A percentile compares a stretch with the other conserved stretches of the same genome.
Evolutionary conservation across 176 grass and related monocot genomes (phyloP).

Genomic region (Cenchrus fungigraminus): DNA sequence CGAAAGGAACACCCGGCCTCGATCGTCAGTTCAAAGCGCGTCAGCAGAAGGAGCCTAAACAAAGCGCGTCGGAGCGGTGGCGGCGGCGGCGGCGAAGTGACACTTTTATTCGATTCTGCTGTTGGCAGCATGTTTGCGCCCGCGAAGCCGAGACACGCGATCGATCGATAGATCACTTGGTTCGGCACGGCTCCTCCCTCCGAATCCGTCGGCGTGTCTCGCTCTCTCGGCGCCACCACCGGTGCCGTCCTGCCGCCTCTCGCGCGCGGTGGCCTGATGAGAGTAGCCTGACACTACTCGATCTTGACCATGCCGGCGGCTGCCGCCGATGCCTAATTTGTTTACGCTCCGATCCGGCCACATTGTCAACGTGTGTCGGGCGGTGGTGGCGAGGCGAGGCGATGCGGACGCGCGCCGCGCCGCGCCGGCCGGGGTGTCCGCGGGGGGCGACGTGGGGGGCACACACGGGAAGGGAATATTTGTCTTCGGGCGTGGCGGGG

Average conservation of each 20-base stretch:
- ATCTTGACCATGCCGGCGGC: neutral
- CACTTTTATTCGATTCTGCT: constrained; percentile 22
- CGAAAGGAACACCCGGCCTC: neutral
- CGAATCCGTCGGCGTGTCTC: neutral
- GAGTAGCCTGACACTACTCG: too few relatives aligned
- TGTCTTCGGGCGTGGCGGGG: constrained; percentile 5
- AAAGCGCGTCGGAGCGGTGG: neutral
- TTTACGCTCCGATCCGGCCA: neutral
- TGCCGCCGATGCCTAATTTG: neutral
- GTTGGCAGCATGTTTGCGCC: neutral
- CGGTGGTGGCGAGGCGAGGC: neutral
- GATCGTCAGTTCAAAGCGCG: constrained; percentile 37
- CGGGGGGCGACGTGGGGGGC: neutral
- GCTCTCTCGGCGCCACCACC: neutral
- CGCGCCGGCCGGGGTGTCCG: neutral
- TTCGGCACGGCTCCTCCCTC: neutral
- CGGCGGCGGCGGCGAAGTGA: neutral
- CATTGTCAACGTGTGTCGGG: constrained; percentile 28
- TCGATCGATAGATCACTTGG: neutral
- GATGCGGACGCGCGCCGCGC: neutral
- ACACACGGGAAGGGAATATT: neutral
- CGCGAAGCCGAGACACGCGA: neutral
- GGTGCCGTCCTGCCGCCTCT: constrained; percentile 18
- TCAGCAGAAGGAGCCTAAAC: neutral
- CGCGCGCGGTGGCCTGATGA: neutral